phyloP scores from a whole-genome alignment of 2,329 filamentous ascomycete genomes.

The Talaromyces sp. region DNA sequence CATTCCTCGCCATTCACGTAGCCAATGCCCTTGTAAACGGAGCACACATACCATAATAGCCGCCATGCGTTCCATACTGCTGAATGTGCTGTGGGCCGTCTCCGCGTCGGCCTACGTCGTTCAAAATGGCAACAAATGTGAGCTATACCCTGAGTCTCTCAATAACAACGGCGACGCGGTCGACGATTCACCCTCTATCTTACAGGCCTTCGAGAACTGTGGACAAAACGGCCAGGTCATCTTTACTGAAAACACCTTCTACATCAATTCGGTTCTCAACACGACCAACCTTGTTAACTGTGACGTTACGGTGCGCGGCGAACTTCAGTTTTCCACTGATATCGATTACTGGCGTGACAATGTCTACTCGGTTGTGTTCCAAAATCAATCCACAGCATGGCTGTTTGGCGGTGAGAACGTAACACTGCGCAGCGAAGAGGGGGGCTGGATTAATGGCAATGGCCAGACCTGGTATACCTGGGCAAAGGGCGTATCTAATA shows the following conservation, averaged over 20 bases:
- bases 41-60: not conserved
- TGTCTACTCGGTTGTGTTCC: slow-evolving; percentile 48
- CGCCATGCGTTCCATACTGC: not conserved
- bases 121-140: slow-evolving; percentile 14
- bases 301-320: slow-evolving; percentile 21
- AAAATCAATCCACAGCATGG: slow-evolving; percentile 52
- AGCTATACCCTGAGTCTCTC: slow-evolving; percentile 17
- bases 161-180: slow-evolving; percentile 14
- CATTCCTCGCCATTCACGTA: not conserved
- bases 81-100: not conserved
- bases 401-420: slow-evolving; percentile 50
- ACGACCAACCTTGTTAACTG: slow-evolving; percentile 21
- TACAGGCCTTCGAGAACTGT: slow-evolving; percentile 22
- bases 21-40: not conserved
- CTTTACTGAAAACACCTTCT: slow-evolving; percentile 20
- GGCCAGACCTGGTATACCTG: slow-evolving; percentile 53
- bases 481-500: slow-evolving; percentile 40
- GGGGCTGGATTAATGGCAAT: slow-evolving; percentile 54
- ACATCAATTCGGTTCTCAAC: slow-evolving; percentile 18
- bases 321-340: slow-evolving; percentile 36
- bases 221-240: slow-evolving; percentile 21
- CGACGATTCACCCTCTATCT: slow-evolving; percentile 18
- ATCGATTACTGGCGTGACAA: slow-evolving; percentile 49
- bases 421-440: slow-evolving; percentile 41
- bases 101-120: slow-evolving; percentile 12